These are phyloP conservation scores for Bombardia bombarda DNA, from an alignment of 495 filamentous ascomycete genomes.

Conservation along the genomic window DNA sequence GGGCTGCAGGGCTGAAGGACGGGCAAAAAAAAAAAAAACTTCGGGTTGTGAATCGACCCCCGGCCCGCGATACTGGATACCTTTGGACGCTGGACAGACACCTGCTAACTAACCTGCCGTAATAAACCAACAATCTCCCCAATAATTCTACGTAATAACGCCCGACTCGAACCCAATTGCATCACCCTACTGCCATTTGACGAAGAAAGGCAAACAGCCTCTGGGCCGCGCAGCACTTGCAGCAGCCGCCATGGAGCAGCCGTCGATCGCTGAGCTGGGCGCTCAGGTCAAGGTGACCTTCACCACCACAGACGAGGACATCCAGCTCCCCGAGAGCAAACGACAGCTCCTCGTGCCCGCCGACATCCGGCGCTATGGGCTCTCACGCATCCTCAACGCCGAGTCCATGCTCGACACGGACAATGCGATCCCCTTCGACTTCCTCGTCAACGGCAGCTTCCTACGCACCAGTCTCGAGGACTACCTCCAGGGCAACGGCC, in stretches of 20 bases:
- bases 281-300: slow-evolving; percentile 47
- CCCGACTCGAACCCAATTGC: neutral
- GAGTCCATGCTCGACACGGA: slow-evolving; percentile 64
- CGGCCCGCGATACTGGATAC: too few species aligned
- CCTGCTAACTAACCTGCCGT: too few species aligned
- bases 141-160: neutral
- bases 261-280: slow-evolving; percentile 15
- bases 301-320: slow-evolving; percentile 47
- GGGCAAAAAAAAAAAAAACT: slow-evolving; percentile 18
- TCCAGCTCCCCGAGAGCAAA: slow-evolving; percentile 48
- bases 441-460: slow-evolving; percentile 86
- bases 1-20: slow-evolving; percentile 13
- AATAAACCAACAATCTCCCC: neutral
- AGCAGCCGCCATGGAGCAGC: slow-evolving; percentile 20
- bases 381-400: slow-evolving; percentile 89
- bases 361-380: slow-evolving; percentile 81
- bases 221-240: too few species aligned
- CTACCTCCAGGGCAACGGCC: slow-evolving; percentile 75
- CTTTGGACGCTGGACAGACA: too few species aligned
- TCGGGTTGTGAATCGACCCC: too few species aligned
- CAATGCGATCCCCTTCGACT: slow-evolving; percentile 85
- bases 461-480: slow-evolving; percentile 82
- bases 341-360: slow-evolving; percentile 46
- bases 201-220: too few species aligned
- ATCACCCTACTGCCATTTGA: too few species aligned